phyloP scores from a whole-genome alignment of 768 basidiomycete species.

The Leccinum rimulosum region DNA sequence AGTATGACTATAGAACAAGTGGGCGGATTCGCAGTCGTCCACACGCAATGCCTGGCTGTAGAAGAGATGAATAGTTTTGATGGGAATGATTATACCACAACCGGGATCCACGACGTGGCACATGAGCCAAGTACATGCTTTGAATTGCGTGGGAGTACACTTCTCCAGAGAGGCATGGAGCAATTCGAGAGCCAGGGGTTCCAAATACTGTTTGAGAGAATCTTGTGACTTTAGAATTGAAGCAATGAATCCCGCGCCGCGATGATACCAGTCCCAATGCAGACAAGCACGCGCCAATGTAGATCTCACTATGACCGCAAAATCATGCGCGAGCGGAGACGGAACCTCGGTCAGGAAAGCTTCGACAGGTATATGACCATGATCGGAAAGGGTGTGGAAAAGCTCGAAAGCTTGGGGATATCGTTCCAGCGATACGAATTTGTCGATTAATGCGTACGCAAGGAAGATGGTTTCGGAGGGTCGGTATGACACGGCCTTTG shows the following conservation, averaged over 20 bases:
- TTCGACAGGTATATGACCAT: slow-evolving; percentile 44
- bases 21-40: slow-evolving; percentile 35
- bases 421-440: slow-evolving; percentile 37
- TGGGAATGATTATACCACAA: slow-evolving; percentile 38
- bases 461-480: slow-evolving; percentile 39
- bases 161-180: slow-evolving; percentile 41
- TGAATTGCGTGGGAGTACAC: slow-evolving; percentile 37
- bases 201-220: slow-evolving; percentile 22
- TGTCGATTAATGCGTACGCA: slow-evolving; percentile 44
- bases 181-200: slow-evolving; percentile 41
- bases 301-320: slow-evolving; percentile 46
- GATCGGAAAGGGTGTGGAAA: slow-evolving; percentile 48
- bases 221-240: slow-evolving; percentile 26
- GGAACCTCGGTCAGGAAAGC: slow-evolving; percentile 41
- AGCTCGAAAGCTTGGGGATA: slow-evolving; percentile 41
- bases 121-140: slow-evolving; percentile 42
- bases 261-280: slow-evolving; percentile 51
- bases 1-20: slow-evolving; percentile 46
- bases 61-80: slow-evolving; percentile 44
- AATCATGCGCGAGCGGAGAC: slow-evolving; percentile 33
- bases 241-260: slow-evolving; percentile 41
- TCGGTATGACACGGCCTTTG: slow-evolving; percentile 32
- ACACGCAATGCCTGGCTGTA: slow-evolving; percentile 40
- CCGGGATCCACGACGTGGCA: slow-evolving; percentile 32
- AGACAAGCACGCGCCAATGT: slow-evolving; percentile 51